Base-by-base conservation (phyloP, 257 asterid genomes). In the Haberlea rhodopensis region DNA sequence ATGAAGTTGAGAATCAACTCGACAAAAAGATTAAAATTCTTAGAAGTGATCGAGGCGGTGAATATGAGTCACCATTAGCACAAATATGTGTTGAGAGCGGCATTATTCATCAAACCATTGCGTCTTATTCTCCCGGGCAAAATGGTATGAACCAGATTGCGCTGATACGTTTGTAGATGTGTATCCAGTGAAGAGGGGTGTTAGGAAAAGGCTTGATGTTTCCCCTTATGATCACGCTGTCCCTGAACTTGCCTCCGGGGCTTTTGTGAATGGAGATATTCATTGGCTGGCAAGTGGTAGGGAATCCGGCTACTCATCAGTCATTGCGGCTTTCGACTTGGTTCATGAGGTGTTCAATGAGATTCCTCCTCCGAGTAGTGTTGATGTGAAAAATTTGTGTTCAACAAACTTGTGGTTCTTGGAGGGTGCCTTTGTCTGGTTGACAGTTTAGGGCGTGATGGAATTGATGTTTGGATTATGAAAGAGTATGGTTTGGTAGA, bases 341-440 rank as follows among this genome's bases (percentile, higher is more conserved):
- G 75, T 31, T n/a, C 13, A 31, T 2, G 85, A 81, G 56, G 70
- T 49, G 55, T 81, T 84, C 20, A 63, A 61, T 48, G 73, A 79
- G 60, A 65, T 84, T 6, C 80, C 83, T 5, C 76, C 80, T 62
- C 87, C 85, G 0, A 49, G 5, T 5, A 34, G 29, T 20, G 70
- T 70, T 57, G 77, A 67, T 68, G 60, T 0, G 56, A 24, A 0
- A 62, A 45, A 22, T 76, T 76, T 45, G 65, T 72, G 65, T 76
- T 72, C 49, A 48, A 60, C 16, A 60, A 46, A 29, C 80, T 79
- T 24, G 69, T 57, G 69, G 75, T 34, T 68, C 74, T 81, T 75
- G 69, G 64, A 6, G 85, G 82, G 0, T 77, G 87, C 60, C 82
- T 84, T 62, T 80, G 85, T 57, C 49, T 84, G 77, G 48, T 69